Percentiles rank a stretch among this genome's conserved stretches.
Evolutionary conservation across 352 stramenopile species (phyloP).

Genomic region (Pythium periplocum): DNA sequence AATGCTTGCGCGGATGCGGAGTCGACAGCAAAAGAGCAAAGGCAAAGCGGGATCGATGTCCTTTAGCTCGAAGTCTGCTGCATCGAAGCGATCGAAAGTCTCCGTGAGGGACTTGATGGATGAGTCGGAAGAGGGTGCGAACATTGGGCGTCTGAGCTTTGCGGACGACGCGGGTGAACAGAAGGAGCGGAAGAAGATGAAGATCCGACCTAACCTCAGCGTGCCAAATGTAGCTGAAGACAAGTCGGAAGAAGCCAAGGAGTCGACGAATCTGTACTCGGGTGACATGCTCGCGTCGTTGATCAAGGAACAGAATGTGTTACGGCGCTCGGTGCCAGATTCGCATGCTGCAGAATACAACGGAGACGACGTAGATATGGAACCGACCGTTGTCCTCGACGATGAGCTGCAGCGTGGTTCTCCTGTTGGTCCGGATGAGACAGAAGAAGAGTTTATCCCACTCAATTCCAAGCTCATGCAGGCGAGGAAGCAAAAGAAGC

Average conservation of each 20-base stretch:
- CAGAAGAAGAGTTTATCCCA: slow-evolving; percentile 62
- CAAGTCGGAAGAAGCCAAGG: slow-evolving; percentile 9
- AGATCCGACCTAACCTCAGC: slow-evolving; percentile 59
- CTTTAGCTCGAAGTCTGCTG: slow-evolving; percentile 28
- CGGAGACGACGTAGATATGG: slow-evolving; percentile 1
- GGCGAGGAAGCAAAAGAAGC: slow-evolving; percentile 33
- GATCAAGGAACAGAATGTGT: slow-evolving; percentile 61
- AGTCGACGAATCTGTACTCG: slow-evolving; percentile 32
- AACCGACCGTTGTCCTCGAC: too few species aligned
- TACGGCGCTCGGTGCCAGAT: slow-evolving; percentile 14
- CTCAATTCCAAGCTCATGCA: slow-evolving; percentile 42
- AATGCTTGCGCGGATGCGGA: slow-evolving; percentile 31
- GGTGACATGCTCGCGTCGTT: slow-evolving; percentile 50
- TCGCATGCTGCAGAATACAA: not conserved
- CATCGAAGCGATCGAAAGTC: slow-evolving; percentile 6
- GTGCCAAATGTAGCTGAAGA: slow-evolving; percentile 19
- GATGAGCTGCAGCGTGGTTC: too few species aligned
- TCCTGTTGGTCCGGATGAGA: slow-evolving; percentile 3
- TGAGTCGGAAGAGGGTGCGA: not conserved
- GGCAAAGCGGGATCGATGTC: slow-evolving; percentile 22
- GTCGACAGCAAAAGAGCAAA: slow-evolving; percentile 17
- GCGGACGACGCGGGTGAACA: slow-evolving; percentile 22
- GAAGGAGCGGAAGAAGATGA: slow-evolving; percentile 41
- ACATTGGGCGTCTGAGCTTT: slow-evolving; percentile 42
- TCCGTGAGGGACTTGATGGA: not conserved